phyloP scores from a whole-genome alignment of 1,284 basidiomycete species.

The Sanghuangporus sanghuang region DNA sequence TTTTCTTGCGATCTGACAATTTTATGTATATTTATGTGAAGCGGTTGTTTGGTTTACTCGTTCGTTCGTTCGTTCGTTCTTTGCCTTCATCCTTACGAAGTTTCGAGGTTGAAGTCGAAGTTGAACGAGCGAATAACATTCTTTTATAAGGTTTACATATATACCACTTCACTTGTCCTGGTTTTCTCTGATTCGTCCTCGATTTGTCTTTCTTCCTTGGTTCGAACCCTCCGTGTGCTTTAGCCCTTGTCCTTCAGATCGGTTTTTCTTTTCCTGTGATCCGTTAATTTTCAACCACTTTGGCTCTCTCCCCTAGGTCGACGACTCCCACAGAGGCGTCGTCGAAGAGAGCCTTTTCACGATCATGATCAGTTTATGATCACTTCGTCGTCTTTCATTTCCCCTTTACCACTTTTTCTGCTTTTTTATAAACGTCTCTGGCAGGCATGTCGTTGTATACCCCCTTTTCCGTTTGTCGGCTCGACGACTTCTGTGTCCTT shows the following conservation, averaged over 20 bases:
- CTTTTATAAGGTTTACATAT: too few species aligned
- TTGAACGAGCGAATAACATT: too few species aligned
- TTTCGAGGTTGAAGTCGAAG: too few species aligned
- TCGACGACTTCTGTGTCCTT: not conserved
- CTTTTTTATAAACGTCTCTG: not conserved
- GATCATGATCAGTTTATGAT: not conserved
- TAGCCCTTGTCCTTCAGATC: not conserved
- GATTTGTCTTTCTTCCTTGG: not conserved
- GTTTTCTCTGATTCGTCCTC: not conserved
- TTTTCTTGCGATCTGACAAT: not conserved
- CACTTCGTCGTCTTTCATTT: not conserved
- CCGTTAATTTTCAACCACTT: too few species aligned
- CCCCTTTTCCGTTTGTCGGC: not conserved
- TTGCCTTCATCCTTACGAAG: too few species aligned
- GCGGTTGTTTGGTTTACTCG: not conserved
- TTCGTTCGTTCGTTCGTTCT: not conserved
- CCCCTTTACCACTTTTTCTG: too few species aligned
- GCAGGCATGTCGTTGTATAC: conserved; percentile 8
- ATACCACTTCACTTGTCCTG: too few species aligned
- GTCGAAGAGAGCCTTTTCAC: not conserved
- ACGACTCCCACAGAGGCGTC: too few species aligned
- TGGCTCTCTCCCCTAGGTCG: too few species aligned
- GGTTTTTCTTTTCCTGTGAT: not conserved
- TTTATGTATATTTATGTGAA: conserved; percentile 4
- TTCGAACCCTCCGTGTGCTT: not conserved